Base-by-base conservation (phyloP, 2,329 filamentous ascomycete genomes). In the Diaporthe amygdali region DNA sequence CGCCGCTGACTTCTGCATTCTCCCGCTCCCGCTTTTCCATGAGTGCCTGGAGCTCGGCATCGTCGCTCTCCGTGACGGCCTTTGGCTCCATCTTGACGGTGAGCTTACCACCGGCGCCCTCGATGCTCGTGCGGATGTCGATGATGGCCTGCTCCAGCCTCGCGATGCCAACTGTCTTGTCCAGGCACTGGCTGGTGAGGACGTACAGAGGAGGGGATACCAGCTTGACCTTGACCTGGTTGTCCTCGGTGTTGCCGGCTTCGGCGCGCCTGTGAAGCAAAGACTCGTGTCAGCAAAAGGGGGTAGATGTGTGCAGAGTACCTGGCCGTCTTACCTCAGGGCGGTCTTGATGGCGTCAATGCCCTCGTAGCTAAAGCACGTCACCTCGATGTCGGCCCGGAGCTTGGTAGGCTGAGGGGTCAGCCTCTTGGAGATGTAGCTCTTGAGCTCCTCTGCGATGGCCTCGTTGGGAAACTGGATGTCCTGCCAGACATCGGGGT, bases 21-120 rank as follows among this genome's bases (percentile, higher is more conserved):
- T 98, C 96, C 76, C 94, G 92, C 87, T 97, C 96, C 76, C 94
- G 92, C 92, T 98, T 98, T 89, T 98, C 96, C 96, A 99, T 99
- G 75, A 99, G 89, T 66, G 96, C 96, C 83, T 98, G 95, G 75
- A 99, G 88, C 84, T 98, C 95, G 32, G 96, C 96, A 80, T 99
- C 96, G 79, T 99, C 97, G 82, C 95, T 97, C 88, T 98, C 97
- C 1, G 96, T 99, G 74, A 99, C 96, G 5, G 97, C 96, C 91
- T 98, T 98, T 76, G 96, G 96, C 78, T 96, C 95, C 96, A 99
- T 99, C 91, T 97, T 97, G 77, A 98, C 93, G 52, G 92, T 89
- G 79, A 96, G 93, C 79, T 90, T 91, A 73, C 96, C 96, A 68
- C 93, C 93, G 0, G 93, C 89, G 55, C 83, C 87, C 80, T 91